phyloP scores from a whole-genome alignment of 352 stramenopile genomes.

The Phytophthora fragariae region DNA sequence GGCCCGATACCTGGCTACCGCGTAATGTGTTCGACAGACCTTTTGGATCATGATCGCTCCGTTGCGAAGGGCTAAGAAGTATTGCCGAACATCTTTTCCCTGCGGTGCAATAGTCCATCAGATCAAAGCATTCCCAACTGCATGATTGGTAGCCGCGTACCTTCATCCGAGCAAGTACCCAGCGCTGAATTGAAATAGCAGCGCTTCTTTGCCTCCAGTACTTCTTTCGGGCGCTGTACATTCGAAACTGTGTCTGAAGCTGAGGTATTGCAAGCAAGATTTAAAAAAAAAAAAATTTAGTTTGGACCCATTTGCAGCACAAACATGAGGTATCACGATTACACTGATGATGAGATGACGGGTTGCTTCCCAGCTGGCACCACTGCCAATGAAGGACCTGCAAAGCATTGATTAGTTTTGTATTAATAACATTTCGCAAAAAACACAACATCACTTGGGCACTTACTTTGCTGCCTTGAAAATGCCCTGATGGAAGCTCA shows the following conservation, averaged over 20 bases:
- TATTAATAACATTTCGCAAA: background rate
- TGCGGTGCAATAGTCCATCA: conserved; percentile 18
- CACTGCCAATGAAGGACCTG: conserved; percentile 65
- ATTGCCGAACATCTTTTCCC: conserved; percentile 40
- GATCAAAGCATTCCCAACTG: background rate
- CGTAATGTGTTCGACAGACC: conserved; percentile 44
- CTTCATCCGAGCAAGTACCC: conserved; percentile 59
- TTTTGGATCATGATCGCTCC: conserved; percentile 58
- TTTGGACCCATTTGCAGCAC: background rate
- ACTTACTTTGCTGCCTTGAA: conserved; percentile 69
- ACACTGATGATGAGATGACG: conserved; percentile 73
- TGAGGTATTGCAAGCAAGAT: conserved; percentile 28
- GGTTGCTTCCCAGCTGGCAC: conserved; percentile 71
- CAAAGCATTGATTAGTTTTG: conserved; percentile 15
- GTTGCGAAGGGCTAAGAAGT: conserved; percentile 40
- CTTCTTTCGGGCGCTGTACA: conserved; percentile 67
- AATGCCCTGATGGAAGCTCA: conserved; percentile 80
- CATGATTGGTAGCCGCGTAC: conserved; percentile 22
- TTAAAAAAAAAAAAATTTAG: conserved; percentile 5
- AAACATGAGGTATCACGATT: conserved; percentile 10
- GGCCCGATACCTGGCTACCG: conserved; percentile 35
- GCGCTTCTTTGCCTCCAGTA: conserved; percentile 50
- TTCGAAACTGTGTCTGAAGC: conserved; percentile 79
- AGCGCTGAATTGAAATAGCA: conserved; percentile 62
- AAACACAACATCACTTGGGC: background rate